Evolutionary conservation across 1,284 basidiomycete genomes (phyloP).

Genomic region (Dichomitus squalens): DNA sequence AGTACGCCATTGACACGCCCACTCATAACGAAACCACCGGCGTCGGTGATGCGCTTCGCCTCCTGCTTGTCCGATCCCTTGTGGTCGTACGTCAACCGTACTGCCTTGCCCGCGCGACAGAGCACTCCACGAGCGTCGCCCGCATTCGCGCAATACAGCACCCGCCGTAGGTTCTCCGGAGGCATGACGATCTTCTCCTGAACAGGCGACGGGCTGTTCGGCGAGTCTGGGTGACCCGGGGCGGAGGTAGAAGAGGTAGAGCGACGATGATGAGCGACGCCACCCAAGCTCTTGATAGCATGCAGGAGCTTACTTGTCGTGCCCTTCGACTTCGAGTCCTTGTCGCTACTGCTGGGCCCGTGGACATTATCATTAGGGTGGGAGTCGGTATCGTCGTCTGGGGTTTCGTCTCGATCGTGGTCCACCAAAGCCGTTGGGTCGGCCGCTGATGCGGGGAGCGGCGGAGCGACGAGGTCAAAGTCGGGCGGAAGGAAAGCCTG

Average conservation of each 20-base stretch:
- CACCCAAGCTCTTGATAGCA: conserved; percentile 57
- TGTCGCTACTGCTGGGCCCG: conserved; percentile 14
- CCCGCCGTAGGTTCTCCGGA: conserved; percentile 60
- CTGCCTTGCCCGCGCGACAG: conserved; percentile 87
- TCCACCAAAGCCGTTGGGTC: conserved; percentile 10
- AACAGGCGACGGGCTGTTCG: conserved; percentile 8
- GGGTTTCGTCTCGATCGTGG: conserved; percentile 13
- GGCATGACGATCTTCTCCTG: conserved; percentile 41
- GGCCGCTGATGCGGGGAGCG: conserved; percentile 25
- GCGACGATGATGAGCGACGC: conserved; percentile 34
- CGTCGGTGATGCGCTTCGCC: conserved; percentile 96
- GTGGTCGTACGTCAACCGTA: conserved; percentile 97
- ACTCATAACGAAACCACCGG: conserved; percentile 98
- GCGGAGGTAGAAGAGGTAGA: conserved; percentile 29
- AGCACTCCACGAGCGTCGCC: conserved; percentile 92
- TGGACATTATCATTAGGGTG: background rate
- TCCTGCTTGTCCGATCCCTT: conserved; percentile 98
- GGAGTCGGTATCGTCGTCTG: background rate
- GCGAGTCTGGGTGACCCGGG: conserved; percentile 26
- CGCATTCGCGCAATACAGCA: conserved; percentile 96
- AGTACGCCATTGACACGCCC: conserved; percentile 97
- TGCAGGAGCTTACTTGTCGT: conserved; percentile 56
- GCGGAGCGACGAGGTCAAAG: conserved; percentile 35
- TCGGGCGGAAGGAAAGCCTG: conserved; percentile 59
- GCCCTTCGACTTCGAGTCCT: conserved; percentile 39